phyloP scores from a whole-genome alignment of 2,329 filamentous ascomycete species.

The Gliomastix tumulicola region DNA sequence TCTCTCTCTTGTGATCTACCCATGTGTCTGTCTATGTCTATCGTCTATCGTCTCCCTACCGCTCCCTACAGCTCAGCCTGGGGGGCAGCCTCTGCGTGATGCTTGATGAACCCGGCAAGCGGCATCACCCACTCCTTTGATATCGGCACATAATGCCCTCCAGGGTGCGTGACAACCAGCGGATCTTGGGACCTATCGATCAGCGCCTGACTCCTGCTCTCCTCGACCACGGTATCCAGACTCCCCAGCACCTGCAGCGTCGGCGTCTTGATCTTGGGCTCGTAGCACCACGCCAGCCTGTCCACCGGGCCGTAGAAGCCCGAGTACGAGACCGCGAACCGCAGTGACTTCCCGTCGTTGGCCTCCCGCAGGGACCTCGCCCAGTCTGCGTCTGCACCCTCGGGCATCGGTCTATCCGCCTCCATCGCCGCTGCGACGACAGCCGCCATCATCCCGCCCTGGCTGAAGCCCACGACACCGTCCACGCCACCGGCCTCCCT shows the following conservation, averaged over 20 bases:
- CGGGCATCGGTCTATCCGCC: slow-evolving; percentile 16
- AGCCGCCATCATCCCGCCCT: slow-evolving; percentile 66
- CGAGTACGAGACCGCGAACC: slow-evolving; percentile 70
- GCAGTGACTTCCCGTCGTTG: slow-evolving; percentile 41
- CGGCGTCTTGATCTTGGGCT: slow-evolving; percentile 69
- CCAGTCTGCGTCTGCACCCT: slow-evolving; percentile 29
- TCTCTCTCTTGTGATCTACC: background rate
- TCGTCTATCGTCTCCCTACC: slow-evolving; percentile 1
- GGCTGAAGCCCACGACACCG: slow-evolving; percentile 75
- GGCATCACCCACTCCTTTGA: slow-evolving; percentile 75
- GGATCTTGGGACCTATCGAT: slow-evolving; percentile 55
- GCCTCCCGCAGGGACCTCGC: slow-evolving; percentile 36
- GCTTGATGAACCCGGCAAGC: slow-evolving; percentile 62
- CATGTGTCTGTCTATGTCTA: slow-evolving; percentile 11
- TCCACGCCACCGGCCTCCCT: slow-evolving; percentile 61
- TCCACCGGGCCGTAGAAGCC: slow-evolving; percentile 64
- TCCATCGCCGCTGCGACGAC: slow-evolving; percentile 72
- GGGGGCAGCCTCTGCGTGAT: slow-evolving; percentile 20
- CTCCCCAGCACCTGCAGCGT: slow-evolving; percentile 77
- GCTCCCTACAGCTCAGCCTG: slow-evolving; percentile 15
- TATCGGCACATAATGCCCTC: slow-evolving; percentile 84
- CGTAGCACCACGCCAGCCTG: slow-evolving; percentile 58
- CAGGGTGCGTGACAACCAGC: slow-evolving; percentile 64
- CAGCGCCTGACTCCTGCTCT: slow-evolving; percentile 60
- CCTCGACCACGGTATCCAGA: slow-evolving; percentile 83